Evolutionary conservation across 768 basidiomycete species (phyloP).

Genomic region (Trametes coccinea): DNA sequence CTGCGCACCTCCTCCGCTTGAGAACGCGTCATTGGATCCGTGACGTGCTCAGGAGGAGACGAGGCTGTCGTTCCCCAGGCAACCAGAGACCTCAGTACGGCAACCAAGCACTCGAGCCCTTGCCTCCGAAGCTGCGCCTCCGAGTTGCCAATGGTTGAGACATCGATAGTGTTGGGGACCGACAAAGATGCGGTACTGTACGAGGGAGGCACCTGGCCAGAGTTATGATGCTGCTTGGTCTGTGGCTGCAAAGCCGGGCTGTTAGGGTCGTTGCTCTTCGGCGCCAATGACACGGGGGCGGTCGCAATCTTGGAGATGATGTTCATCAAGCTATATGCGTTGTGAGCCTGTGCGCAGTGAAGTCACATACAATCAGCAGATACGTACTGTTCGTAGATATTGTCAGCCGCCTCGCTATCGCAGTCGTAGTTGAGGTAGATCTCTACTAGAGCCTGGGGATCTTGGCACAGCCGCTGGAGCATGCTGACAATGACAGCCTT

Average conservation of each 20-base stretch:
- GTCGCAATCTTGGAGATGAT: constrained; percentile 92
- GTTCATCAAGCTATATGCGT: constrained; percentile 73
- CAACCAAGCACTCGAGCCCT: constrained; percentile 91
- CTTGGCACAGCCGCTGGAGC: constrained; percentile 85
- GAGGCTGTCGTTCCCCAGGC: constrained; percentile 73
- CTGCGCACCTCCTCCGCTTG: constrained; percentile 55
- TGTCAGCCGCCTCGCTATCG: constrained; percentile 90
- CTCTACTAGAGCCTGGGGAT: constrained; percentile 96
- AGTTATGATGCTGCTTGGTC: constrained; percentile 42
- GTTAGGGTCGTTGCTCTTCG: constrained; percentile 54
- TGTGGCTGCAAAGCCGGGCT: constrained; percentile 63
- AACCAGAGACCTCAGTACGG: constrained; percentile 86
- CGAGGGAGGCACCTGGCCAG: constrained; percentile 54
- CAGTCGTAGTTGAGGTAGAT: constrained; percentile 99
- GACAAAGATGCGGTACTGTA: constrained; percentile 65
- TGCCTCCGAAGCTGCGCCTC: constrained; percentile 87
- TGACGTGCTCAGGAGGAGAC: constrained; percentile 43
- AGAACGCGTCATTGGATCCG: constrained; percentile 45
- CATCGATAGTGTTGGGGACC: constrained; percentile 67
- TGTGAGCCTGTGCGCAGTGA: neutral
- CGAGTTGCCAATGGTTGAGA: constrained; percentile 64
- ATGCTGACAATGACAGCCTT: constrained; percentile 91
- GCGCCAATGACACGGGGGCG: constrained; percentile 45
- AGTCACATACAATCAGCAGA: neutral
- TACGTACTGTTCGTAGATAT: constrained; percentile 93